Conservation (phyloP, 345 rosid genomes). For the Brassica cretica region DNA sequence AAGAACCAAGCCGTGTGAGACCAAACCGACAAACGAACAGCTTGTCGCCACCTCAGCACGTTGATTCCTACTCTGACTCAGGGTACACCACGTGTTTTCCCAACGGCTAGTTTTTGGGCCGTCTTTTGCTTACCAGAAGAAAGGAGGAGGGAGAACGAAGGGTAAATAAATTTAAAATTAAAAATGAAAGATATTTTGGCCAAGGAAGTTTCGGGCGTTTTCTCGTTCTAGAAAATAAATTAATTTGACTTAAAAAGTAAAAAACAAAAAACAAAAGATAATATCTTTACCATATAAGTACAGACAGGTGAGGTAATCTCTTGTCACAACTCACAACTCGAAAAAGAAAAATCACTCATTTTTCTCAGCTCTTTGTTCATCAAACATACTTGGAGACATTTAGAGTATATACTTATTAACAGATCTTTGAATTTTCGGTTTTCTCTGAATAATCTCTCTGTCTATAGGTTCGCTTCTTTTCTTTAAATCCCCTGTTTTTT, state of each 20-base stretch:
- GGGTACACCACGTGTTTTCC: conserved; percentile 46
- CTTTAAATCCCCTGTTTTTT: conserved; percentile 15
- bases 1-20: conserved; percentile 33
- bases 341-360: conserved; percentile 29
- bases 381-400: conserved; percentile 4
- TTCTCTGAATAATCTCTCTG: too few relatives aligned
- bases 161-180: conserved; percentile 11
- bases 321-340: conserved; percentile 9
- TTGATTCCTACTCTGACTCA: conserved; percentile 7
- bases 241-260: conserved; percentile 4
- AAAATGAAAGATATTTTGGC: conserved; percentile 7
- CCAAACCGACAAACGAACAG: conserved; percentile 48
- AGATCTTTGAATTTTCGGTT: too few relatives aligned
- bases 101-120: conserved; percentile 44
- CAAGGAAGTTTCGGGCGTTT: conserved; percentile 29
- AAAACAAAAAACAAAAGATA: neutral
- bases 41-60: conserved; percentile 47
- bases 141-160: neutral
- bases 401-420: neutral
- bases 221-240: conserved; percentile 17
- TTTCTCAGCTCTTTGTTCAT: conserved; percentile 19
- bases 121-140: conserved; percentile 26
- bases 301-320: conserved; percentile 1
- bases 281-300: conserved; percentile 26
- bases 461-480: conserved; percentile 10